phyloP scores from a whole-genome alignment of 1,284 basidiomycete species.

The Moesziomyces parantarcticus region DNA sequence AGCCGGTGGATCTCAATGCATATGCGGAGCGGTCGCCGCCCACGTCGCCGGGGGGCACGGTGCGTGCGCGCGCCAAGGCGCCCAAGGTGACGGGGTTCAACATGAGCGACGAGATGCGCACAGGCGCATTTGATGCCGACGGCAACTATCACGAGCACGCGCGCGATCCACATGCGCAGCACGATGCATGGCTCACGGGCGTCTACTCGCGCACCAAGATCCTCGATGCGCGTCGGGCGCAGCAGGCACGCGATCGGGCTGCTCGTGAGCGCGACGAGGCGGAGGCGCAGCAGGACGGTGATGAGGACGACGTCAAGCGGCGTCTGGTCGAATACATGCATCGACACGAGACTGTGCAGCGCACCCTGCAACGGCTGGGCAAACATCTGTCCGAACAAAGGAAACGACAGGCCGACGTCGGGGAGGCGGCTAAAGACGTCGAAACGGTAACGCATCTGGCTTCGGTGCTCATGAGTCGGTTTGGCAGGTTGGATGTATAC shows the following conservation, averaged over 20 bases:
- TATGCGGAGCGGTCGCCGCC: slow-evolving; percentile 55
- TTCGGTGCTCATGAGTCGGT: slow-evolving; percentile 59
- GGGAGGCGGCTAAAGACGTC: slow-evolving; percentile 32
- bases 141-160: slow-evolving; percentile 85
- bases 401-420: slow-evolving; percentile 61
- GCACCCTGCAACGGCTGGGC: slow-evolving; percentile 87
- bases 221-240: slow-evolving; percentile 77
- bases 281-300: slow-evolving; percentile 77
- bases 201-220: slow-evolving; percentile 83
- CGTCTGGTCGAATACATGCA: slow-evolving; percentile 76
- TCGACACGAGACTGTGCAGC: slow-evolving; percentile 89
- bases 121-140: slow-evolving; percentile 94
- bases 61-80: slow-evolving; percentile 70
- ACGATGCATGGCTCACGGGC: slow-evolving; percentile 95
- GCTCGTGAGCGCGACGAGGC: slow-evolving; percentile 68
- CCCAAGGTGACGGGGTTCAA: slow-evolving; percentile 96
- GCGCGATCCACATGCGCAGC: slow-evolving; percentile 84
- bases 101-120: slow-evolving; percentile 98
- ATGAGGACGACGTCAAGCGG: slow-evolving; percentile 73
- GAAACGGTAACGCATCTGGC: slow-evolving; percentile 59
- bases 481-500: slow-evolving; percentile 62
- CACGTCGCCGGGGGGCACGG: slow-evolving; percentile 38
- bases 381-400: slow-evolving; percentile 67
- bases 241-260: slow-evolving; percentile 73
- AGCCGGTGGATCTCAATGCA: slow-evolving; percentile 48